A percentile compares a stretch with the other conserved stretches of the same genome.
phyloP scores from a whole-genome alignment of 202 grass and related monocot genomes.

The Tripidium arundinaceum region DNA sequence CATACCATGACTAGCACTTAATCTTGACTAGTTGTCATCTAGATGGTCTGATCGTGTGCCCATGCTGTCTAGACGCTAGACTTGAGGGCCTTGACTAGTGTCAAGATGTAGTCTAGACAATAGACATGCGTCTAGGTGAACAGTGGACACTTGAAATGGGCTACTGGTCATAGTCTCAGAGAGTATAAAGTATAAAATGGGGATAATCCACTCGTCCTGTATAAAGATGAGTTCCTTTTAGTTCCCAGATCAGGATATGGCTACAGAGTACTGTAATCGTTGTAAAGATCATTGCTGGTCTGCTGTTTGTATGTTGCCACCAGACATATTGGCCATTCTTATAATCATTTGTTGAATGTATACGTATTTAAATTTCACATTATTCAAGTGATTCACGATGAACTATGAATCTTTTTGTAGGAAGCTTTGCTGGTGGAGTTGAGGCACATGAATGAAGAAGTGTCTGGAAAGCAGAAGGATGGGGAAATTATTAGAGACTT shows the following conservation, averaged over 20 bases:
- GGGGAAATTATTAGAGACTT: slow-evolving; percentile 71
- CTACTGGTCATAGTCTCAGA: background rate
- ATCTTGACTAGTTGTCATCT: background rate
- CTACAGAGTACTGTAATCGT: background rate
- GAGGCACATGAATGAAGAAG: slow-evolving; percentile 98
- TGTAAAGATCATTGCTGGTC: background rate
- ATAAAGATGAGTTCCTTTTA: slow-evolving; percentile 14
- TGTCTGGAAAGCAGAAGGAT: slow-evolving; percentile 85
- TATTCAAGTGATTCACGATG: slow-evolving; percentile 4
- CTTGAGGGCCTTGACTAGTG: background rate
- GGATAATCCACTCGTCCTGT: background rate
- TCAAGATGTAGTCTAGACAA: background rate
- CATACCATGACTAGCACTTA: background rate
- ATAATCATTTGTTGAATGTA: background rate
- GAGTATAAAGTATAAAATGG: background rate
- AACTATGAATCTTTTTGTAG: slow-evolving; percentile 42
- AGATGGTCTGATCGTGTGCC: background rate
- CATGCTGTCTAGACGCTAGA: background rate
- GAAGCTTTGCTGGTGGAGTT: slow-evolving; percentile 91
- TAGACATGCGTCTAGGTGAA: background rate
- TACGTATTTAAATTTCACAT: slow-evolving; percentile 5
- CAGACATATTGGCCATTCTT: background rate
- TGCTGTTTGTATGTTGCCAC: slow-evolving; percentile 1
- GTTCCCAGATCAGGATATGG: background rate
- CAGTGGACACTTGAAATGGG: background rate